phyloP scores from a whole-genome alignment of 1,139 yeast species.

The Barnettozyma hawaiiensis region DNA sequence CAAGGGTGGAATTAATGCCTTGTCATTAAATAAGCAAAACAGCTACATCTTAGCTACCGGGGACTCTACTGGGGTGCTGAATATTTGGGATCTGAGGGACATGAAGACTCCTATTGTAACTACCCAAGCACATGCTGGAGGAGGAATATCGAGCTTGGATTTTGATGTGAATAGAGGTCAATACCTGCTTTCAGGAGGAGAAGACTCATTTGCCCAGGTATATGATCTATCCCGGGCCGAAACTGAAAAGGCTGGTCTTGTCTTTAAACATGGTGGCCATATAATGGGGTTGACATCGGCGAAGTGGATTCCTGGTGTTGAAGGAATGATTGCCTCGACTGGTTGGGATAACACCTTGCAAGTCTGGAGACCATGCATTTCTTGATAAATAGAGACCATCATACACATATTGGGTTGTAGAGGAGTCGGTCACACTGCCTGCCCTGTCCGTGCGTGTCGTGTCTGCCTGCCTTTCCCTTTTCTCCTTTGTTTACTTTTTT shows the following conservation, averaged over 20 bases:
- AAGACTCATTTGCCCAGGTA: constrained; percentile 62
- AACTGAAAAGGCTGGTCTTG: constrained; percentile 32
- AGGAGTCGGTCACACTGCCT: no score
- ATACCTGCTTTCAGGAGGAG: constrained; percentile 62
- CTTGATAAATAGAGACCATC: no score
- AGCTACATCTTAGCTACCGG: constrained; percentile 63
- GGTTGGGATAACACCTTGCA: constrained; percentile 88
- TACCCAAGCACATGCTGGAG: constrained; percentile 48
- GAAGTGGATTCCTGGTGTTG: constrained; percentile 78
- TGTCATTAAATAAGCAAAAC: constrained; percentile 58
- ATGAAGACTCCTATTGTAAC: constrained; percentile 19
- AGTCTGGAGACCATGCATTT: constrained; percentile 48
- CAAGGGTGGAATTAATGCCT: constrained; percentile 51
- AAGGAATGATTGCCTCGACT: constrained; percentile 69
- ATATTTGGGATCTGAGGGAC: constrained; percentile 66
- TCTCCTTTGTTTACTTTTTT: not conserved
- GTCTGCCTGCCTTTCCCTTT: no score
- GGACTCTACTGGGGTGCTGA: constrained; percentile 52
- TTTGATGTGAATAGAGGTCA: constrained; percentile 69
- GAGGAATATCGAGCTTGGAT: constrained; percentile 35
- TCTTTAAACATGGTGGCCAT: constrained; percentile 87
- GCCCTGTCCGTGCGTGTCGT: no score
- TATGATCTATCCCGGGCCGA: constrained; percentile 54
- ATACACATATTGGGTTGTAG: no score
- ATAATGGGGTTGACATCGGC: constrained; percentile 82